These are phyloP conservation scores for Puccinellia tenuiflora DNA, from an alignment of 176 grass and related monocot species.

Conservation along the genomic window DNA sequence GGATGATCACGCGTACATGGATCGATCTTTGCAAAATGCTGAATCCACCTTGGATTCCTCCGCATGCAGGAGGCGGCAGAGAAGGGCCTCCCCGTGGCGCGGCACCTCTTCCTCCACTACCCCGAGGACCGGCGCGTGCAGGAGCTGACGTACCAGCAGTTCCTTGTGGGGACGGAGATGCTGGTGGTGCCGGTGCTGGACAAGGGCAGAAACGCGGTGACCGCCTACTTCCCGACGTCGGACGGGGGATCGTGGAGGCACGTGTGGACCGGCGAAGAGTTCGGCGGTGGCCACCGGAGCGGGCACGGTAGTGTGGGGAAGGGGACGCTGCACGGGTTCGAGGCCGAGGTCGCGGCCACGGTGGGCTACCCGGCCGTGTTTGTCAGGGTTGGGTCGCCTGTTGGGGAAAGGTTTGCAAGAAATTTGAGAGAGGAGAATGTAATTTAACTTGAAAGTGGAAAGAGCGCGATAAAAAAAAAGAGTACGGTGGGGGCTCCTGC, in stretches of 20 bases:
- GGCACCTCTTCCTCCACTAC: constrained; percentile 88
- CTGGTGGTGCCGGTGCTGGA: constrained; percentile 81
- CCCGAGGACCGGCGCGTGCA: constrained; percentile 62
- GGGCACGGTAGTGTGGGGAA: background rate
- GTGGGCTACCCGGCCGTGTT: constrained; percentile 76
- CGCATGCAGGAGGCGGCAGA: constrained; percentile 54
- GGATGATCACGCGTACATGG: background rate
- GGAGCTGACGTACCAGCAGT: constrained; percentile 68
- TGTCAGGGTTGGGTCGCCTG: constrained; percentile 50
- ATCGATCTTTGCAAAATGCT: background rate
- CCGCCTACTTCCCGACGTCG: constrained; percentile 61
- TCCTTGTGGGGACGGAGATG: constrained; percentile 72
- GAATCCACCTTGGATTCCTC: background rate
- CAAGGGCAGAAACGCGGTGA: constrained; percentile 55
- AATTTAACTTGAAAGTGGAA: no score
- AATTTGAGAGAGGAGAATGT: constrained; percentile 56
- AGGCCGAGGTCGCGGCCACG: constrained; percentile 43
- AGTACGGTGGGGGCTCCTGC: no score
- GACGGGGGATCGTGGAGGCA: constrained; percentile 53
- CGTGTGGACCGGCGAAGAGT: constrained; percentile 68
- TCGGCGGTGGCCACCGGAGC: background rate
- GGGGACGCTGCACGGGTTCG: constrained; percentile 30
- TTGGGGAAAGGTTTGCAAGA: constrained; percentile 58
- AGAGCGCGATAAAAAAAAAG: no score
- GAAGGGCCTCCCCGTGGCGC: constrained; percentile 62